Percentiles rank a stretch among this genome's conserved stretches.
phyloP scores from a whole-genome alignment of 1,284 basidiomycete species.

The Pseudozyma hubeiensis region DNA sequence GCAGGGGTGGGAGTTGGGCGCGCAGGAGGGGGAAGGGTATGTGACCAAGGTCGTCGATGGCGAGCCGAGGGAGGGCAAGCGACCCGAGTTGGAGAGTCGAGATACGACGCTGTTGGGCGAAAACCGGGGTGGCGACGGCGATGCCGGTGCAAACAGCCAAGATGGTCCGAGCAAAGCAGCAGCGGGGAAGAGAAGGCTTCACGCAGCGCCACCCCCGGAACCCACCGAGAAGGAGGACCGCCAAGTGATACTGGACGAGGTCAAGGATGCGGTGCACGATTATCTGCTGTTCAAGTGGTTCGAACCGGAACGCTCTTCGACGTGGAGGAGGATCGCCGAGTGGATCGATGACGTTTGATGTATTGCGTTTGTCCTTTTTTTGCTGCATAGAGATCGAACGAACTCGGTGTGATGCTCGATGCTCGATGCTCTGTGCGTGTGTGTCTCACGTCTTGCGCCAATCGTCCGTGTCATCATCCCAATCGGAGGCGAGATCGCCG shows the following conservation, averaged over 20 bases:
- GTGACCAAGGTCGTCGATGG: conserved; percentile 13
- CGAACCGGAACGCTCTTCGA: conserved; percentile 55
- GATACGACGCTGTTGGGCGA: conserved; percentile 5
- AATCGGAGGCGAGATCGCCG: conserved; percentile 69
- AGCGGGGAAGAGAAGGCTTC: neutral
- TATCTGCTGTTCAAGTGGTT: conserved; percentile 65
- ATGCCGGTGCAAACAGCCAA: neutral
- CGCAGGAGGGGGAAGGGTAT: neutral
- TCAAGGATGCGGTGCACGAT: conserved; percentile 61
- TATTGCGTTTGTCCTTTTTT: neutral
- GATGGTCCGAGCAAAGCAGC: neutral
- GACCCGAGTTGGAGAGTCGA: neutral
- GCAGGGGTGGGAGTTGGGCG: conserved; percentile 3
- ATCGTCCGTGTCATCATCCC: conserved; percentile 42
- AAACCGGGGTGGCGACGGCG: neutral
- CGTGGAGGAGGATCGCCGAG: conserved; percentile 55
- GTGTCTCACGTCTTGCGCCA: conserved; percentile 18
- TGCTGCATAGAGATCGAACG: neutral
- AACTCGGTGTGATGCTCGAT: neutral
- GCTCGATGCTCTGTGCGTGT: neutral
- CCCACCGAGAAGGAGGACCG: conserved; percentile 40
- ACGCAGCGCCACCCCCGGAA: conserved; percentile 14
- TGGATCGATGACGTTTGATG: conserved; percentile 52
- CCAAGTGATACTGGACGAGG: conserved; percentile 60
- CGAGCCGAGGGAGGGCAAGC: conserved; percentile 4